Evolutionary conservation across 1,284 basidiomycete genomes (phyloP).

Genomic region (Trichosporon ovoides): DNA sequence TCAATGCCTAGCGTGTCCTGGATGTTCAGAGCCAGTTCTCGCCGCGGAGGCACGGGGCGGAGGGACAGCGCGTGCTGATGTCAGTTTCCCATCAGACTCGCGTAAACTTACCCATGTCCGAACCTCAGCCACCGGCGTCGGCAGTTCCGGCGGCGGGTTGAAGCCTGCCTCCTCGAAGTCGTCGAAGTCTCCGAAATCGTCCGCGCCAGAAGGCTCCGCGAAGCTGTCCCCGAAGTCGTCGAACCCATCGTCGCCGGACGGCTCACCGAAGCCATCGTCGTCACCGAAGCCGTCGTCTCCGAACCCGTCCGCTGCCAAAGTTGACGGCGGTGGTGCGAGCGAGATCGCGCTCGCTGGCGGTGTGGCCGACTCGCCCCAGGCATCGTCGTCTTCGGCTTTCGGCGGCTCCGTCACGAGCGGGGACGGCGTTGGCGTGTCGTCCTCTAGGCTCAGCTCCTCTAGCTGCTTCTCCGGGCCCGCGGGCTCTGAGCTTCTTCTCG

Average conservation of each 20-base stretch:
- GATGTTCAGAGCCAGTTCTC: conserved; percentile 58
- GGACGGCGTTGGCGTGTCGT: neutral
- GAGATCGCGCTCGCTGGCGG: conserved; percentile 13
- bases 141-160: conserved; percentile 16
- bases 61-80: conserved; percentile 61
- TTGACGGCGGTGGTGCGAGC: neutral
- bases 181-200: conserved; percentile 52
- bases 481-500: no score
- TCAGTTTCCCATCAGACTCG: neutral
- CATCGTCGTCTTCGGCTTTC: conserved; percentile 31
- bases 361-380: conserved; percentile 26
- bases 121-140: conserved; percentile 48
- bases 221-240: conserved; percentile 57
- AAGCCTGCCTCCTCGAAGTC: conserved; percentile 50
- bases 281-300: conserved; percentile 67
- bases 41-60: conserved; percentile 59
- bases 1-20: conserved; percentile 60
- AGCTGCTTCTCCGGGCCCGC: neutral
- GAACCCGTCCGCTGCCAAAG: conserved; percentile 26
- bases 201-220: neutral
- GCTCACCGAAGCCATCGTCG: conserved; percentile 52
- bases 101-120: conserved; percentile 17
- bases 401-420: neutral
- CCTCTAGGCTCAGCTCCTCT: neutral
- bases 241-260: conserved; percentile 43